Evolutionary conservation across 23 red algal species (phyloP).

Genomic region (Gracilaria vermiculophylla): DNA sequence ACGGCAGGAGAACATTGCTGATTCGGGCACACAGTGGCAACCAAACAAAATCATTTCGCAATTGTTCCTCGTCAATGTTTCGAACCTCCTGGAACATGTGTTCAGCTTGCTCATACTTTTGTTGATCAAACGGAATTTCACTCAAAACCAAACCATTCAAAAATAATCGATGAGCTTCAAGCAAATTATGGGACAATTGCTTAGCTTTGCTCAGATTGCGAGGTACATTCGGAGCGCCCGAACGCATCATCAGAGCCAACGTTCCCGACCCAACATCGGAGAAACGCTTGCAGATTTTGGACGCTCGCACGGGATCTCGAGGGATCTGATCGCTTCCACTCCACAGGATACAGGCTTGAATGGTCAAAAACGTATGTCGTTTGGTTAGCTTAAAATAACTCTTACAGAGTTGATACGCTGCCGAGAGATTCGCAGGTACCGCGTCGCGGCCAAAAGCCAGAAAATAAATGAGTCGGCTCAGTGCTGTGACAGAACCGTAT

Average conservation of each 20-base stretch:
- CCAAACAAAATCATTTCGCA: constrained; percentile 1
- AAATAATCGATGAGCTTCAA: background rate
- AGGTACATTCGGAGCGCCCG: background rate
- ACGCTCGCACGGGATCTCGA: background rate
- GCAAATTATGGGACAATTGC: background rate
- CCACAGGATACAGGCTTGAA: constrained; percentile 7
- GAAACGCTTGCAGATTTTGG: background rate
- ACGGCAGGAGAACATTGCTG: background rate
- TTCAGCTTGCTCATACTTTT: background rate
- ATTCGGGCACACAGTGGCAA: background rate
- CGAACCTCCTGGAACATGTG: background rate
- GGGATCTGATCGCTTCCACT: background rate
- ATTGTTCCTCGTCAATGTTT: background rate
- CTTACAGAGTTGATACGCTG: background rate
- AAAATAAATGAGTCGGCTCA: background rate
- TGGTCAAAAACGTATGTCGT: background rate
- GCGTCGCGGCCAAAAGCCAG: background rate
- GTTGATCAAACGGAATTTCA: background rate
- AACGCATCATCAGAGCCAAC: constrained; percentile 1
- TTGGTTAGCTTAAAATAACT: background rate
- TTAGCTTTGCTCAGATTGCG: background rate
- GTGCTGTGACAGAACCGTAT: background rate
- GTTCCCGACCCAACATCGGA: background rate
- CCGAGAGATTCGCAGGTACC: background rate
- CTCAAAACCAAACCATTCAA: background rate